phyloP scores from a whole-genome alignment of 352 stramenopile species.

The Globisporangium canariense region DNA sequence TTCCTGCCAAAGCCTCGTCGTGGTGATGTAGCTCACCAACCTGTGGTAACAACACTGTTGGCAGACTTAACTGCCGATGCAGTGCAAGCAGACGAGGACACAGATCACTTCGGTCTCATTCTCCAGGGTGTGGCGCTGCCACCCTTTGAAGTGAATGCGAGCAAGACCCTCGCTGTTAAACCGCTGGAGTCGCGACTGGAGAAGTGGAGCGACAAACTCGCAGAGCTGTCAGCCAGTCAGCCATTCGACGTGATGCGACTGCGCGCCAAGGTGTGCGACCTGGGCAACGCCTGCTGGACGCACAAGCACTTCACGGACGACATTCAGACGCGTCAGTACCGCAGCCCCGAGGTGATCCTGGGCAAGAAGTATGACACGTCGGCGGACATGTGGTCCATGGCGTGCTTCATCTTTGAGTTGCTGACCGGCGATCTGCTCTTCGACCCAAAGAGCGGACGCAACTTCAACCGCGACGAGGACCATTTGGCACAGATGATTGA shows the following conservation, averaged over 20 bases:
- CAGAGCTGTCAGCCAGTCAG: constrained; percentile 30
- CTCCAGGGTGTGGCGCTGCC: constrained; percentile 49
- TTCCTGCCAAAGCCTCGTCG: constrained; percentile 35
- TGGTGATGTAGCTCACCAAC: background rate
- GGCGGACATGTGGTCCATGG: constrained; percentile 98
- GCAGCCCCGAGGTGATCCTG: constrained; percentile 97
- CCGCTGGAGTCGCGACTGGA: constrained; percentile 31
- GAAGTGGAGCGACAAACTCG: constrained; percentile 39
- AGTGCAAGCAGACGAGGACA: constrained; percentile 1
- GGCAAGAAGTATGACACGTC: constrained; percentile 97
- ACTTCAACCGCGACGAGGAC: constrained; percentile 92
- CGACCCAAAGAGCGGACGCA: constrained; percentile 91
- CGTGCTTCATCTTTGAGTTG: constrained; percentile 99
- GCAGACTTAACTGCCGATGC: background rate
- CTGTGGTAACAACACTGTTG: background rate
- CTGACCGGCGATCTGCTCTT: constrained; percentile 99
- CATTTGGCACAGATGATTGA: constrained; percentile 99
- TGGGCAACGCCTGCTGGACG: constrained; percentile 99
- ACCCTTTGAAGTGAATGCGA: constrained; percentile 13
- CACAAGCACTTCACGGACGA: constrained; percentile 99
- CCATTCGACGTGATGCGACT: constrained; percentile 66
- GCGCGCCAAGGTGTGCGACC: constrained; percentile 92
- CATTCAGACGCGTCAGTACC: constrained; percentile 99
- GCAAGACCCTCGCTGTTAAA: constrained; percentile 15
- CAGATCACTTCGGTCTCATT: constrained; percentile 19